Evolutionary conservation across 257 asterid genomes (phyloP).

Genomic region (Solanum paucissectum): DNA sequence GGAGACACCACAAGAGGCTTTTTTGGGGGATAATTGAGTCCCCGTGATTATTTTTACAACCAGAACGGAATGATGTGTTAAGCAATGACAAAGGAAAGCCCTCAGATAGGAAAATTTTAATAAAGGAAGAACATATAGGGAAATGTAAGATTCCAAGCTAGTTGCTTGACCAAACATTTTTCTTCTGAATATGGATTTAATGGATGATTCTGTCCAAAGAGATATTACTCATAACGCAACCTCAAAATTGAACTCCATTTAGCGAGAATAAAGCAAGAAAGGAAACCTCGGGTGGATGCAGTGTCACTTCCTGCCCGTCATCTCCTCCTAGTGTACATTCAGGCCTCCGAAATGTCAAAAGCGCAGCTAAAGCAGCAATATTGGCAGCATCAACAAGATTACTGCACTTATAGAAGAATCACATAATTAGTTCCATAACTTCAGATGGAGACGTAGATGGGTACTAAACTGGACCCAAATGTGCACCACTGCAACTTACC

Average conservation of each 20-base stretch:
- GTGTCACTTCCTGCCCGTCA: conserved; percentile 65
- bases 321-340: conserved; percentile 88
- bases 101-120: neutral
- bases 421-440: neutral
- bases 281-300: conserved; percentile 78
- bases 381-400: conserved; percentile 97
- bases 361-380: conserved; percentile 92
- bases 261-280: neutral
- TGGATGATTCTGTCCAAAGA: neutral
- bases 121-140: neutral
- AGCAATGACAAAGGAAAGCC: neutral
- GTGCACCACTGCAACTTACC: conserved; percentile 37
- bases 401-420: conserved; percentile 21
- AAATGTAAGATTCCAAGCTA: neutral
- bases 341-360: conserved; percentile 82
- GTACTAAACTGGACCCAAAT: neutral
- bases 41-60: neutral
- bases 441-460: neutral
- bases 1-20: neutral
- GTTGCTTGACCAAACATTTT: neutral
- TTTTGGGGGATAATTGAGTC: neutral
- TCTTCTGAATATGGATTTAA: neutral
- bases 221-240: neutral
- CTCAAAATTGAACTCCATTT: neutral
- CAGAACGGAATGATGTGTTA: neutral